phyloP scores from a whole-genome alignment of 208 protist species.

The Leishmania tropica region DNA sequence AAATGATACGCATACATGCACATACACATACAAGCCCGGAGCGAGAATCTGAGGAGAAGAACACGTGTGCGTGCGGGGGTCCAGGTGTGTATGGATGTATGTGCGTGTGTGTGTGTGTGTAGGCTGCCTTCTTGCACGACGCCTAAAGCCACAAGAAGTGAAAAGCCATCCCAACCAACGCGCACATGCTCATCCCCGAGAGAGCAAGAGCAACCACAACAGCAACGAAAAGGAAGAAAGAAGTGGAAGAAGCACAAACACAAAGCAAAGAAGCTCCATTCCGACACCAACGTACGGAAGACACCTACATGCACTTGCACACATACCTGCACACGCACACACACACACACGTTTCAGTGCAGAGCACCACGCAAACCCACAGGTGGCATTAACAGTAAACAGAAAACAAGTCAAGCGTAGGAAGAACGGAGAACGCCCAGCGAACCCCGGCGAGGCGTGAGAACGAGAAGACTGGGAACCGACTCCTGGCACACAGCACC shows the following conservation, averaged over 20 bases:
- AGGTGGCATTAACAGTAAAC: not conserved
- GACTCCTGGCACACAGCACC: not conserved
- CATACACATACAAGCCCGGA: not conserved
- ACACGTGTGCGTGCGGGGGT: not conserved
- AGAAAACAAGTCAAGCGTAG: not conserved
- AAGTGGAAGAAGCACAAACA: not conserved
- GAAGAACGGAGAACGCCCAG: conserved; percentile 1
- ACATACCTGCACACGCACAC: not conserved
- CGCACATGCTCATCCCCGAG: not conserved
- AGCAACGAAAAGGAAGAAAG: not conserved
- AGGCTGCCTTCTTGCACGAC: not conserved
- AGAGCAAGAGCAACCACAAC: not conserved
- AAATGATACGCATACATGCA: not conserved
- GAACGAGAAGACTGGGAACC: not conserved
- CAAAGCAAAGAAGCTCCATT: not conserved
- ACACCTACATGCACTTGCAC: conserved; percentile 12
- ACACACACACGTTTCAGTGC: not conserved
- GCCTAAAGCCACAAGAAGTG: not conserved
- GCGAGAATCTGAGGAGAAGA: not conserved
- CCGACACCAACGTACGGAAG: not conserved
- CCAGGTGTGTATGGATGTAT: not conserved
- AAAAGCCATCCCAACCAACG: not conserved
- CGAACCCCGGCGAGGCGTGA: not conserved
- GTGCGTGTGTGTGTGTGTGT: not conserved
- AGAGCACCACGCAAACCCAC: not conserved